Conservation (phyloP, 306 rosid genomes). For the Gastrolobium bilobum region DNA sequence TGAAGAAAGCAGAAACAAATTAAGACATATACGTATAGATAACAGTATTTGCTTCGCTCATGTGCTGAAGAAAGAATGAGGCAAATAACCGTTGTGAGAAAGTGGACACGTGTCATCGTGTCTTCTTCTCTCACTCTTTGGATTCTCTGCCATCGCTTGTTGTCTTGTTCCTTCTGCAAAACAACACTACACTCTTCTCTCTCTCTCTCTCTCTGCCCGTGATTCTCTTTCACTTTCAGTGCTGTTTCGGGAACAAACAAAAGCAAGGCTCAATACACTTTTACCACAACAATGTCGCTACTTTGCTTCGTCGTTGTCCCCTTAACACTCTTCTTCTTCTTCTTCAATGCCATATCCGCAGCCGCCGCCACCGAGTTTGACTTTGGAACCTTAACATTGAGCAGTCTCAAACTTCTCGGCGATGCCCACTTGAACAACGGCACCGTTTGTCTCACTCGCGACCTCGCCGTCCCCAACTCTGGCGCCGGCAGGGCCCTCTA, state of each 20-base stretch:
- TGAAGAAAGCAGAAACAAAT: not conserved
- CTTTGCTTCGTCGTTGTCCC: slow-evolving; percentile 17
- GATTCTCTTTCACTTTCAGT: slow-evolving; percentile 42
- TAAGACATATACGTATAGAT: not conserved
- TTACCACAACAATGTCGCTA: slow-evolving; percentile 60
- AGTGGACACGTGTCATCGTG: slow-evolving; percentile 64
- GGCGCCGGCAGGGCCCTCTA: slow-evolving; percentile 86
- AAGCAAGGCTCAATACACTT: not conserved
- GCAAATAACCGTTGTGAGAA: slow-evolving; percentile 68
- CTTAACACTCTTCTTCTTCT: slow-evolving; percentile 8
- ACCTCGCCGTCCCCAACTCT: slow-evolving; percentile 90
- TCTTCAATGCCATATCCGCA: not conserved
- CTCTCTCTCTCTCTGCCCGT: slow-evolving; percentile 51
- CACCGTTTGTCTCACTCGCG: slow-evolving; percentile 87
- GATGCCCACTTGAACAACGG: slow-evolving; percentile 93
- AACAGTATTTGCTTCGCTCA: not conserved
- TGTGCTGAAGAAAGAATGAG: too few relatives aligned
- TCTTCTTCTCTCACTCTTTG: slow-evolving; percentile 62
- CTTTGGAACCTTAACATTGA: slow-evolving; percentile 77
- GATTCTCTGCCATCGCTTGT: slow-evolving; percentile 70
- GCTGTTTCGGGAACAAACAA: not conserved
- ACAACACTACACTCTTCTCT: not conserved
- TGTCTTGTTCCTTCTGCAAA: slow-evolving; percentile 32
- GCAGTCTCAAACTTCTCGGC: slow-evolving; percentile 82
- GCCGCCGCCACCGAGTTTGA: slow-evolving; percentile 72